Conservation (phyloP, 1,139 yeast genomes). For the Nadsonia commutata region DNA sequence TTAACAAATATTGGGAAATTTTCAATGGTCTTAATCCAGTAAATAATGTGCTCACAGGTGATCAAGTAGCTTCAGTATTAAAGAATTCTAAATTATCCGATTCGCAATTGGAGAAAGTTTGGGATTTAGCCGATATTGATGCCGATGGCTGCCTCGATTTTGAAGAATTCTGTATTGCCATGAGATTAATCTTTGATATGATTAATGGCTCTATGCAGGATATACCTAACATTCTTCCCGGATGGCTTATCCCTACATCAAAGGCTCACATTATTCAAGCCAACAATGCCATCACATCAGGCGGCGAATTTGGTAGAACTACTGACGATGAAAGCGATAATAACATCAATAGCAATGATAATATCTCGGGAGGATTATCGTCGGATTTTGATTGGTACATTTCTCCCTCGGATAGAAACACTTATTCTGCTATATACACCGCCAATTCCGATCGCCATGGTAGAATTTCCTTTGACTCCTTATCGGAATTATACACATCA, state of each 20-base stretch:
- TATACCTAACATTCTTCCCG: conserved; percentile 64
- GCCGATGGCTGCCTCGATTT: conserved; percentile 83
- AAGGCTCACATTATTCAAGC: conserved; percentile 77
- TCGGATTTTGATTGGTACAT: conserved; percentile 92
- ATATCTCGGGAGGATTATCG: conserved; percentile 35
- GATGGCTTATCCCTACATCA: conserved; percentile 83
- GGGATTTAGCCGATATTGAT: conserved; percentile 92
- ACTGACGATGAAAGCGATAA: conserved; percentile 17
- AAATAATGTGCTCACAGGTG: conserved; percentile 67
- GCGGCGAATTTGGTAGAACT: neutral
- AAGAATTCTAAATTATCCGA: conserved; percentile 78
- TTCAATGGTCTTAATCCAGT: conserved; percentile 78
- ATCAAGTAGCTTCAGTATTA: conserved; percentile 71
- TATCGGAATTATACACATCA: conserved; percentile 53
- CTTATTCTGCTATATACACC: conserved; percentile 67
- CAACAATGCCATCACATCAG: conserved; percentile 39
- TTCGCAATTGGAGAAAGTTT: conserved; percentile 59
- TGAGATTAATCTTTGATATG: conserved; percentile 83
- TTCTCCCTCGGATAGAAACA: conserved; percentile 66
- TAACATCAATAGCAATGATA: conserved; percentile 36
- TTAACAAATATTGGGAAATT: conserved; percentile 93
- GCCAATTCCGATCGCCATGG: conserved; percentile 70
- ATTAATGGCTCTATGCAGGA: conserved; percentile 57
- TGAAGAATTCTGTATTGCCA: conserved; percentile 94
- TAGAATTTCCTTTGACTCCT: conserved; percentile 60